Conservation (phyloP, 1,139 yeast species). For the Blastobotrys persicus region DNA sequence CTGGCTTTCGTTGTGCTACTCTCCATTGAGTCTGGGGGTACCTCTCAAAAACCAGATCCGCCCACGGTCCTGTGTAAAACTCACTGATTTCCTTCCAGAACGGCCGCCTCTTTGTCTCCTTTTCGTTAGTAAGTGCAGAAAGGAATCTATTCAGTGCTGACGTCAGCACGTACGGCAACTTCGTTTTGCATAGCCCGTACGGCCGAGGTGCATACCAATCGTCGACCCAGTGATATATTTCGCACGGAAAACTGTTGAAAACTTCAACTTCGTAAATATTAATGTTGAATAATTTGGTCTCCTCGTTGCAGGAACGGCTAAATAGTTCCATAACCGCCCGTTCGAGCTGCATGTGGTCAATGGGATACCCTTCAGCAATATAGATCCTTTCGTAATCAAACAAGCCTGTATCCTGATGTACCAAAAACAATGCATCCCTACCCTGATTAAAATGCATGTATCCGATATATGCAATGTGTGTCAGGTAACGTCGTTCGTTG, state of each 20-base stretch:
- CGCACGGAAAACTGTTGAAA: not conserved
- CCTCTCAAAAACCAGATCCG: not conserved
- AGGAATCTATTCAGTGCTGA: not conserved
- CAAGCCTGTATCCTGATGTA: not conserved
- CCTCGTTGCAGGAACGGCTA: not conserved
- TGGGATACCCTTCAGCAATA: not conserved
- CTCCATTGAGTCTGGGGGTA: not conserved
- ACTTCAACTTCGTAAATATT: not conserved
- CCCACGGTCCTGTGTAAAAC: not conserved
- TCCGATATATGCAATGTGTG: not conserved
- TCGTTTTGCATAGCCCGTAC: not conserved
- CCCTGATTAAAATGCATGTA: not conserved
- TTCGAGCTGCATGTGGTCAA: not conserved
- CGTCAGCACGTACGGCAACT: not conserved
- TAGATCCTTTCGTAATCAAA: not conserved
- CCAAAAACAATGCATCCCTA: not conserved
- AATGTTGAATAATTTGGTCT: not conserved
- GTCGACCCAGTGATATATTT: not conserved
- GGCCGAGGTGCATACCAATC: not conserved
- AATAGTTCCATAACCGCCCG: not conserved
- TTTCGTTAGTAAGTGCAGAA: not conserved
- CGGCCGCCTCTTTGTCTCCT: not conserved
- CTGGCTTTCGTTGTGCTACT: not conserved
- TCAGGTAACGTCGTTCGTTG: not conserved
- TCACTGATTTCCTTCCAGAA: not conserved